Evolutionary conservation across 2,329 filamentous ascomycete genomes (phyloP), one percentile per base, ranked within the genome.

Genomic region (Chaetomiaceae sp.): DNA sequence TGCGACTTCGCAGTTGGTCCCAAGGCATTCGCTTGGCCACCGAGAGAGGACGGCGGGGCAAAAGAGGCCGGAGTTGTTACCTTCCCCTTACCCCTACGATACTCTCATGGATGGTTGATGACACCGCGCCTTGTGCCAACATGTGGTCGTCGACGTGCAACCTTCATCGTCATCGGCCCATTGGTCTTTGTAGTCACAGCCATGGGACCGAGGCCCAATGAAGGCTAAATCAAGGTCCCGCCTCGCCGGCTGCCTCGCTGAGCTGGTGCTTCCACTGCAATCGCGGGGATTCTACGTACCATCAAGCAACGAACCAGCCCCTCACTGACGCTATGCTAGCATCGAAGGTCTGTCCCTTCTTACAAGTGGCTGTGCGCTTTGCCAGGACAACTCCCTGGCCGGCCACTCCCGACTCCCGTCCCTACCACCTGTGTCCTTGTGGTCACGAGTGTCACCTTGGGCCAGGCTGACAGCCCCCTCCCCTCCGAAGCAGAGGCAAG

Each of bases 251-350:
- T 52, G 47, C 51, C 47, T 51, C 47, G 43, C 27, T 42, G 43
- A 5, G 37, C 44, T 54, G 51, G 25, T 49, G 47, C 34, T 59
- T 58, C 55, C 9, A 42, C 45, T 47, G 39, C 39, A 39, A 34
- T 60, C 47, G 56, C 46, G 58, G 56, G 54, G 54, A 47, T 59
- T 59, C 57, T 33, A 44, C 20, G 46, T 53, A 47, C 51, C 52
- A 51, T 55, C 44, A 17, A 42, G 25, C 31, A 43, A 17, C 12
- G 27, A n/a, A 43, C 40, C 29, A 25, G 43, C 55, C 55, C 57
- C 59, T 61, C 58, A 53, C 54, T 60, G 54, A 55, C 58, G 56
- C 51, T 59, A 55, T 60, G 58, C 56, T 36, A 60, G 52, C 56
- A 52, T 25, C 36, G 55, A 56, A 51, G 51, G 47, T 43, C 59